These are phyloP conservation scores for Plasmodium relictum DNA, from an alignment of 169 alveolate genomes.

Conservation along the genomic window DNA sequence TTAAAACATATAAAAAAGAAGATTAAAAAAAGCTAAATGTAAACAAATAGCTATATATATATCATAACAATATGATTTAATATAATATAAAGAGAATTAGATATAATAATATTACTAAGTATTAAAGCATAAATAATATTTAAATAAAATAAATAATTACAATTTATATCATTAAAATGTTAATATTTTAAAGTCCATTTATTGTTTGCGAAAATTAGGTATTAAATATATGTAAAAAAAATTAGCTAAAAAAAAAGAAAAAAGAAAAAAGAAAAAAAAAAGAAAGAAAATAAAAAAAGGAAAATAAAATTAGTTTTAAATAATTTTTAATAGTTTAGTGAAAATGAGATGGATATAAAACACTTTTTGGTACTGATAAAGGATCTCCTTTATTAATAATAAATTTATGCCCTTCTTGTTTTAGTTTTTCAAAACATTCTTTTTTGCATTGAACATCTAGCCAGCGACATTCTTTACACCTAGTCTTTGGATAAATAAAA, in stretches of 20 bases:
- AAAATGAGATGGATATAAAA: constrained; percentile 86
- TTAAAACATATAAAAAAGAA: no score
- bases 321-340: constrained; percentile 74
- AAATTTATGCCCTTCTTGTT: constrained; percentile 87
- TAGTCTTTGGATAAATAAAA: constrained; percentile 87
- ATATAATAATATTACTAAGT: no score
- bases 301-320: not conserved
- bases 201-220: no score
- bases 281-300: not conserved
- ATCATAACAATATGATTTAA: no score
- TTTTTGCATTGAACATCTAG: constrained; percentile 89
- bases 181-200: no score
- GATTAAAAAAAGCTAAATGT: no score
- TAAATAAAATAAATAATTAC: no score
- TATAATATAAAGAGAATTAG: no score
- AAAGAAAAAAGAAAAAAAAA: constrained; percentile 10
- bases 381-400: constrained; percentile 86
- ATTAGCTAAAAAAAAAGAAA: constrained; percentile 1
- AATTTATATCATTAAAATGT: no score
- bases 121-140: no score
- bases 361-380: constrained; percentile 84
- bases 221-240: not conserved
- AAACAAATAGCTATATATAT: no score
- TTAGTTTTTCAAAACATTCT: constrained; percentile 85
- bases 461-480: constrained; percentile 92